Base-by-base conservation (phyloP, 306 rosid species). In the Prunus salicina region DNA sequence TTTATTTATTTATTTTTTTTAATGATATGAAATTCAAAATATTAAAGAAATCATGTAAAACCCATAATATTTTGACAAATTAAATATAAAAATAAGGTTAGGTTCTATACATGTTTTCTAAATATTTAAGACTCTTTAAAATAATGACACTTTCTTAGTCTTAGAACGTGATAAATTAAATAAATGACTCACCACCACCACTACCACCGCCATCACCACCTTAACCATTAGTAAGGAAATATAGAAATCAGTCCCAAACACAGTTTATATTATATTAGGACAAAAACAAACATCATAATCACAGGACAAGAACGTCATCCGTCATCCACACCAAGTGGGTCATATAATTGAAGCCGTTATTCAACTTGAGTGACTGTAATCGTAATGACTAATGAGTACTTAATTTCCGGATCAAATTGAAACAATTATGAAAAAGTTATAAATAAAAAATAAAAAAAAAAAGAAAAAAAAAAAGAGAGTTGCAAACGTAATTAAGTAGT, bases 321-420 rank as follows among this genome's bases (percentile, higher is more conserved):
- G n/a, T 58, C 30, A 58, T 58, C 64, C 6, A 1, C 10, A 15
- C 67, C 67, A 62, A 62, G 67, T 62, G 67, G 67, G 67, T 30
- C 30, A 30, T n/a, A 64, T 64, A 64, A 64, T 64, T 64, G 49
- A 34, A 64, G 49, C 27, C 27, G 69, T 9, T 34, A 34, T 64
- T 64, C 69, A 64, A 64, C 38, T 38, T 18, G 43, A n/a, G 69
- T 64, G 50, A 64, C 69, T 64, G 27, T 64, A n/a, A 12, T 64
- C 25, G 20, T 64, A 20, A 64, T 64, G 47, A 64, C 69, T 34
- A 64, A 34, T 34, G 69, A 64, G 47, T 64, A 18, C 25, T 9
- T 30, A 15, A 51, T 51, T 52, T 52, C 22, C 9, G 57, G 10
- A 52, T 52, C 18, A 14, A 16, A 15, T 6, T 16, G 57, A 52